phyloP scores from a whole-genome alignment of 495 filamentous ascomycete genomes.

The Penicillium robsamsonii region DNA sequence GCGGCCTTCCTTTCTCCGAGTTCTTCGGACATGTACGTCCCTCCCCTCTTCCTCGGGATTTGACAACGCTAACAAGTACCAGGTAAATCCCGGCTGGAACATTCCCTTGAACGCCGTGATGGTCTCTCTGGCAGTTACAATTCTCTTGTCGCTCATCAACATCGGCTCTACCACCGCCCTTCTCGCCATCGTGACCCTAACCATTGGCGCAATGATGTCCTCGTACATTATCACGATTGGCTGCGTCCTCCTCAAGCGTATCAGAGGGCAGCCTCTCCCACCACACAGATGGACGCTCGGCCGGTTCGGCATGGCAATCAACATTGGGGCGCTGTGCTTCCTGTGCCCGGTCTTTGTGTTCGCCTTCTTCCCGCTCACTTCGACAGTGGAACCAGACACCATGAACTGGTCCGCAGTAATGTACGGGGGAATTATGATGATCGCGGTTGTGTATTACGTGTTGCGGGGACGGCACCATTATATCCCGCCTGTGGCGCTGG shows the following conservation, averaged over 20 bases:
- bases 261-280: slow-evolving; percentile 4
- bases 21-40: slow-evolving; percentile 30
- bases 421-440: slow-evolving; percentile 30
- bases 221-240: slow-evolving; percentile 45
- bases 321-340: neutral
- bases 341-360: slow-evolving; percentile 29
- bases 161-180: slow-evolving; percentile 57
- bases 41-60: neutral
- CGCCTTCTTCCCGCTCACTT: slow-evolving; percentile 39
- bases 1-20: slow-evolving; percentile 41
- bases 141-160: slow-evolving; percentile 56
- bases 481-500: slow-evolving; percentile 21
- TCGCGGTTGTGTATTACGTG: slow-evolving; percentile 30
- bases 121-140: slow-evolving; percentile 44
- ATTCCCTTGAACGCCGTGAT: slow-evolving; percentile 51
- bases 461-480: slow-evolving; percentile 16
- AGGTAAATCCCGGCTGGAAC: slow-evolving; percentile 31
- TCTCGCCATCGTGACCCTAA: slow-evolving; percentile 52
- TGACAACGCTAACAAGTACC: neutral
- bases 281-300: neutral
- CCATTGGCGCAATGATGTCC: slow-evolving; percentile 38
- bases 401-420: slow-evolving; percentile 48
- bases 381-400: slow-evolving; percentile 23
- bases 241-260: slow-evolving; percentile 38
- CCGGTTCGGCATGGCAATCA: neutral